These are phyloP conservation scores for Trichoderma brevicompactum DNA, from an alignment of 2,329 filamentous ascomycete species.

Conservation along the genomic window DNA sequence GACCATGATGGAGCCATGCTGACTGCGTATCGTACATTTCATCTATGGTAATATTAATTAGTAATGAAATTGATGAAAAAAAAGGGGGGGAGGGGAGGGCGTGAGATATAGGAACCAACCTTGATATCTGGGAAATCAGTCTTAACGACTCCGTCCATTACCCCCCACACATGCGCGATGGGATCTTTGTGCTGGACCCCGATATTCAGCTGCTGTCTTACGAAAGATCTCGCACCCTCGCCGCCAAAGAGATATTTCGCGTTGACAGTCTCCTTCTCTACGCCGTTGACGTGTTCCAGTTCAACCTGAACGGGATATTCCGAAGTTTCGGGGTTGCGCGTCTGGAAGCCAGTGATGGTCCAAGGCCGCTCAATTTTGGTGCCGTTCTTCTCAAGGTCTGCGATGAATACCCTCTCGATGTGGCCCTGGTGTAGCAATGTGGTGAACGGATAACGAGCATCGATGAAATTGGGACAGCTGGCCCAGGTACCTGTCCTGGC, in stretches of 20 bases:
- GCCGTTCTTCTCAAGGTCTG: conserved; percentile 65
- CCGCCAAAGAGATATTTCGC: conserved; percentile 74
- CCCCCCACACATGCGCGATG: conserved; percentile 73
- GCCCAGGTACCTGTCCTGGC: conserved; percentile 76
- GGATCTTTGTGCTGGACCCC: conserved; percentile 72
- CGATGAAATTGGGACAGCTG: conserved; percentile 83
- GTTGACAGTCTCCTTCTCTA: conserved; percentile 66
- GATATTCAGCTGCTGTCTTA: conserved; percentile 69
- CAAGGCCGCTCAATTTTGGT: conserved; percentile 66
- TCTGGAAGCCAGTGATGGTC: conserved; percentile 64
- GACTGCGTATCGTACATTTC: conserved; percentile 77
- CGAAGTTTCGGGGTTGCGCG: conserved; percentile 58
- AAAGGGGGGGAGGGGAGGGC: too few relatives aligned
- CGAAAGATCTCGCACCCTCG: conserved; percentile 70
- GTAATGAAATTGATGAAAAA: background rate
- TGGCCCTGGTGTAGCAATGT: conserved; percentile 72
- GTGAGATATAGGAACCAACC: conserved; percentile 43
- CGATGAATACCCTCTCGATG: conserved; percentile 72
- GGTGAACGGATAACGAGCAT: conserved; percentile 72
- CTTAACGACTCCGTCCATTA: conserved; percentile 73
- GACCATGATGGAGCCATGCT: conserved; percentile 76
- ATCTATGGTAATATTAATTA: conserved; percentile 60
- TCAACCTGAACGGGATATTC: conserved; percentile 81
- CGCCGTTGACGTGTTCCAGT: conserved; percentile 76
- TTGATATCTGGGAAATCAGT: conserved; percentile 80